Percentiles rank a stretch among this genome's conserved stretches.
These are phyloP conservation scores for Atkinsonella hypoxylon DNA, from an alignment of 2,329 filamentous ascomycete species.

Conservation along the genomic window DNA sequence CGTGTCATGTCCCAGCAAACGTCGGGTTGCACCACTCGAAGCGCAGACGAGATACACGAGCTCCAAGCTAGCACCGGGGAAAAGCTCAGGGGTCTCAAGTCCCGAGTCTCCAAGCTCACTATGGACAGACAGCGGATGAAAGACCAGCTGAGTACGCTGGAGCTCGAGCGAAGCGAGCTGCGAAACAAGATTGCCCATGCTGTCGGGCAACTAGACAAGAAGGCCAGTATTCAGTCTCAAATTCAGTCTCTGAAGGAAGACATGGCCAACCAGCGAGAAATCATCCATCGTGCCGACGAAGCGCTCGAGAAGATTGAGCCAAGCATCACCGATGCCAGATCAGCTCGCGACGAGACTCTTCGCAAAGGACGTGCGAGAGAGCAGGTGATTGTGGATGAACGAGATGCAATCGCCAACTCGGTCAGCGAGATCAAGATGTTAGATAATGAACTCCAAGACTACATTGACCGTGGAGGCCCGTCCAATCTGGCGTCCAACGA, in stretches of 20 bases:
- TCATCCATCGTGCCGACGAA: constrained; percentile 56
- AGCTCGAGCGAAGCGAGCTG: constrained; percentile 66
- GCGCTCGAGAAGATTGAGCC: constrained; percentile 67
- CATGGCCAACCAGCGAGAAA: constrained; percentile 55
- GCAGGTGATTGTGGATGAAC: constrained; percentile 56
- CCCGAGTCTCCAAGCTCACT: constrained; percentile 51
- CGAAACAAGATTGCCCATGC: constrained; percentile 60
- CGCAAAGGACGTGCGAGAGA: constrained; percentile 61
- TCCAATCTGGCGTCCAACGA: constrained; percentile 58
- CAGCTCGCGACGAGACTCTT: constrained; percentile 65
- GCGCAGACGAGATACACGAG: constrained; percentile 74
- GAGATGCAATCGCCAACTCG: constrained; percentile 60
- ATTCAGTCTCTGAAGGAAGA: constrained; percentile 62
- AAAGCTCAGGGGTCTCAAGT: constrained; percentile 52
- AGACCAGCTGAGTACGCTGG: constrained; percentile 54
- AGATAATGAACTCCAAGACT: constrained; percentile 67
- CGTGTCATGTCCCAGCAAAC: constrained; percentile 67
- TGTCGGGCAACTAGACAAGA: constrained; percentile 69
- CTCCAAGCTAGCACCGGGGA: constrained; percentile 57
- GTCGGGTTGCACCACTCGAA: constrained; percentile 50
- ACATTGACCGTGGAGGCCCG: constrained; percentile 64
- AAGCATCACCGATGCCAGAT: constrained; percentile 62
- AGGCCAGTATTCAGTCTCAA: constrained; percentile 55
- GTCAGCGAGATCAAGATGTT: constrained; percentile 66
- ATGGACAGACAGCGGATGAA: constrained; percentile 61